These are phyloP conservation scores for Coccomyxa subellipsoidea DNA, from an alignment of 163 green algal species.

Conservation along the genomic window DNA sequence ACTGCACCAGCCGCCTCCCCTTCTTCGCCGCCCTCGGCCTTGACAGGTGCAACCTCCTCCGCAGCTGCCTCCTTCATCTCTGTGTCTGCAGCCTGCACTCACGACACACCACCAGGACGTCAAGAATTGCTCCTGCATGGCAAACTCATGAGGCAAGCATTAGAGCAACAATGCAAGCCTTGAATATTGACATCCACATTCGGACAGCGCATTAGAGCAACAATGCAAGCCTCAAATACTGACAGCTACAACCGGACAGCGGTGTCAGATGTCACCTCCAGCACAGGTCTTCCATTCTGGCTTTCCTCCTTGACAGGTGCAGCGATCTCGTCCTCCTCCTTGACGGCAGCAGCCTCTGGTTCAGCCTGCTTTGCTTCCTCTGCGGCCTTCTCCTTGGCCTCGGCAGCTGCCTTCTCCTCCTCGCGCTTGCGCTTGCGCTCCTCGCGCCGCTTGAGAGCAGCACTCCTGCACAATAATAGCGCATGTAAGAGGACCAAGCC, in stretches of 20 bases:
- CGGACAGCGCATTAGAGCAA: too few relatives aligned
- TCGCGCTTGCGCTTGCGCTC: constrained; percentile 24
- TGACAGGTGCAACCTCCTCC: neutral
- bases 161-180: too few relatives aligned
- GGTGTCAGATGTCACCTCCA: neutral
- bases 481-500: too few relatives aligned
- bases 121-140: too few relatives aligned
- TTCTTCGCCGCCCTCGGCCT: neutral
- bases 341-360: neutral
- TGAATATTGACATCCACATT: too few relatives aligned
- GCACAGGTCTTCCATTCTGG: neutral
- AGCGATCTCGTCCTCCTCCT: neutral
- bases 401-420: constrained; percentile 12
- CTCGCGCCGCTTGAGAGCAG: constrained; percentile 23
- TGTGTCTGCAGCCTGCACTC: neutral
- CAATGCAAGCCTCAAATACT: neutral
- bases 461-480: constrained; percentile 16
- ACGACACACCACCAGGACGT: neutral
- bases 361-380: neutral
- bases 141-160: too few relatives aligned
- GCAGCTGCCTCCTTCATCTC: neutral
- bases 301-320: neutral
- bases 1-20: neutral
- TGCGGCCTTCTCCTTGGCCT: neutral
- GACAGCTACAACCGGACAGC: neutral